Evolutionary conservation across 2,329 filamentous ascomycete species (phyloP).

Genomic region (Diaporthe helianthi): DNA sequence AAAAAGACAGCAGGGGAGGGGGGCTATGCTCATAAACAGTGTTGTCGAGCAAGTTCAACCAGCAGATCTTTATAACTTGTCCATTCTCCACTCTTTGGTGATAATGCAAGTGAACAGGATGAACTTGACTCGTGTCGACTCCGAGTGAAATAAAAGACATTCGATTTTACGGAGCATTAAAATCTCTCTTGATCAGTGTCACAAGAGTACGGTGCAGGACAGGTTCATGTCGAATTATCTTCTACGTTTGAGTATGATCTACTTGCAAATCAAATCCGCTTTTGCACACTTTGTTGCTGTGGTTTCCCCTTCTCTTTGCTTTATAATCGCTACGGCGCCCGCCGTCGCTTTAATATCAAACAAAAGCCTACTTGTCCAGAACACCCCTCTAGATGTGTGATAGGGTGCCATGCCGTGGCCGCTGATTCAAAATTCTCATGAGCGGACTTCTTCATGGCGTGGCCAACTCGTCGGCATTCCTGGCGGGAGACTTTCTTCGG

Average conservation of each 20-base stretch:
- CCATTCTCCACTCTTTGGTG: not conserved
- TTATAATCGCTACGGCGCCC: conserved; percentile 24
- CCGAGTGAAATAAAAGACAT: not conserved
- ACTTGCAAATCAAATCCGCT: conserved; percentile 4
- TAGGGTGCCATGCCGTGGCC: not conserved
- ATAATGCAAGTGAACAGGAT: not conserved
- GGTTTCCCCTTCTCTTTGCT: conserved; percentile 16
- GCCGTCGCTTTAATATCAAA: conserved; percentile 13
- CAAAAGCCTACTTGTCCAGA: not conserved
- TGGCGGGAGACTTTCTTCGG: not conserved
- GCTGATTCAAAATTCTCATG: not conserved
- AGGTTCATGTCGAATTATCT: not conserved
- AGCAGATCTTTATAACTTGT: no score
- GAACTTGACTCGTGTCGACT: not conserved
- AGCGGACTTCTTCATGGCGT: not conserved
- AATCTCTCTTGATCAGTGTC: not conserved
- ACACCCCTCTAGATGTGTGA: not conserved
- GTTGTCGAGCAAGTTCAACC: not conserved
- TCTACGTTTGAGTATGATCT: not conserved
- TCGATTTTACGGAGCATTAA: not conserved
- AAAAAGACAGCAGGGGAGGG: not conserved
- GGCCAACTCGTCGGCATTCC: not conserved
- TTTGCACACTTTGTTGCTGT: not conserved
- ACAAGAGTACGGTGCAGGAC: not conserved
- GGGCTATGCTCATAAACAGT: not conserved